These are phyloP conservation scores for Colletotrichum plurivorum DNA, from an alignment of 2,329 filamentous ascomycete species.

Conservation along the genomic window DNA sequence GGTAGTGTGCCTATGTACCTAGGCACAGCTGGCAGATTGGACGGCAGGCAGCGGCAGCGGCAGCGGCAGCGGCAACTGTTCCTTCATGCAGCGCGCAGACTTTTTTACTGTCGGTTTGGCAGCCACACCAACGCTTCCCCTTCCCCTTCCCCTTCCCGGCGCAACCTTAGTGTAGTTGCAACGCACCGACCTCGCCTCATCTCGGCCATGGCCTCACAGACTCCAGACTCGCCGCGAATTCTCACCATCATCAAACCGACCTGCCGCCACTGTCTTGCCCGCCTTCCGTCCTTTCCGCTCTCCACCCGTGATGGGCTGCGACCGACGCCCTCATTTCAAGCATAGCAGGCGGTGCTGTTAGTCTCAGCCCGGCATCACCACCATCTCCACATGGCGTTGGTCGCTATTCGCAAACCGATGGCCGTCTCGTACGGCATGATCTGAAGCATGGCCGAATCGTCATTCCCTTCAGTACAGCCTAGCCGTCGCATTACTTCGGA, in stretches of 20 bases:
- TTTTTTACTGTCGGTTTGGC: not conserved
- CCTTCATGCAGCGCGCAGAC: not conserved
- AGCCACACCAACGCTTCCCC: no score
- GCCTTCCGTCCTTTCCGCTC: constrained; percentile 33
- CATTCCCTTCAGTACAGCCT: constrained; percentile 12
- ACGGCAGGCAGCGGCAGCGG: constrained; percentile 4
- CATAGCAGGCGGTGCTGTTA: constrained; percentile 35
- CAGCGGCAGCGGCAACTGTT: not conserved
- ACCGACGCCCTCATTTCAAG: constrained; percentile 31
- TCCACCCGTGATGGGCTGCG: constrained; percentile 26
- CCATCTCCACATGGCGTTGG: constrained; percentile 32
- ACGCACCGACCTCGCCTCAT: constrained; percentile 38
- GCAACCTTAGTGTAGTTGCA: not conserved
- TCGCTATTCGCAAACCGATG: constrained; percentile 11
- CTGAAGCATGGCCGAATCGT: constrained; percentile 18
- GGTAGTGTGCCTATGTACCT: not conserved
- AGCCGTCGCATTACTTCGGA: constrained; percentile 8
- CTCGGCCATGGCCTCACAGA: constrained; percentile 24
- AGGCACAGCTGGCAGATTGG: constrained; percentile 11
- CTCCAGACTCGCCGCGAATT: constrained; percentile 14
- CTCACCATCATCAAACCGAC: constrained; percentile 33
- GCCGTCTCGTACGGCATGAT: not conserved
- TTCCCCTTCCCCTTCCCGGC: no score
- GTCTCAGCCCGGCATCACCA: constrained; percentile 26
- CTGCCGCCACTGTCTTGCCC: constrained; percentile 34